Percentiles rank a stretch among this genome's conserved stretches.
Evolutionary conservation across 805 yeast genomes (phyloP).

Genomic region (Metschnikowia proteae): DNA sequence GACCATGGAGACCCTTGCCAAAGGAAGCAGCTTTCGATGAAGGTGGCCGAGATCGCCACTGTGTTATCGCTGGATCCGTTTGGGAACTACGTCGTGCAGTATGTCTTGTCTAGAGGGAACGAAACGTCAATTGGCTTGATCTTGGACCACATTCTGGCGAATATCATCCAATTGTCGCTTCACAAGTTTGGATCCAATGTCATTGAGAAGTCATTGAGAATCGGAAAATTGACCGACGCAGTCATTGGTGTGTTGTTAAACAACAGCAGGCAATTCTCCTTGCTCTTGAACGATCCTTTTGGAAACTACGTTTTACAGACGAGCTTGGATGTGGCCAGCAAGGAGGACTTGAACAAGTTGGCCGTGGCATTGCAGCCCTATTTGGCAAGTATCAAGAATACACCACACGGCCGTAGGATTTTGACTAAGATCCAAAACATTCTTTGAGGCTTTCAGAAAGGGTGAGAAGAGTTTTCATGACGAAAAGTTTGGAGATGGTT

Average conservation of each 20-base stretch:
- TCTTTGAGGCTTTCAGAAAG: constrained; percentile 2
- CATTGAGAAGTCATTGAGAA: constrained; percentile 53
- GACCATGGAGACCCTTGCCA: constrained; percentile 80
- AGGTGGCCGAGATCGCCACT: constrained; percentile 66
- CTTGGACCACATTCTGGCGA: constrained; percentile 33
- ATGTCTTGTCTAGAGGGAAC: constrained; percentile 60
- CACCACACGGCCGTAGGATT: constrained; percentile 96
- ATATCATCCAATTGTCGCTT: constrained; percentile 45
- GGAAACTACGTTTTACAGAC: constrained; percentile 61
- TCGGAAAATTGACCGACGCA: constrained; percentile 42
- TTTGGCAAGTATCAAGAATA: constrained; percentile 72
- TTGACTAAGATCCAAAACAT: constrained; percentile 54
- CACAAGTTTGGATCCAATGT: constrained; percentile 62
- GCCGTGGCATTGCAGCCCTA: constrained; percentile 66
- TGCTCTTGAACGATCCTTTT: constrained; percentile 52
- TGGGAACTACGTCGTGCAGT: constrained; percentile 96
- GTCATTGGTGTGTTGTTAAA: constrained; percentile 43
- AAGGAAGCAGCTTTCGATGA: constrained; percentile 59
- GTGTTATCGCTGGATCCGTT: constrained; percentile 83
- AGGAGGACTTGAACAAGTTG: constrained; percentile 49
- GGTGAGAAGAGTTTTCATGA: not conserved
- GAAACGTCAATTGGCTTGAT: constrained; percentile 30
- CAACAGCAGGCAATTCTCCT: constrained; percentile 32
- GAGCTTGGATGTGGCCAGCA: constrained; percentile 52
- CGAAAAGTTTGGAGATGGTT: not conserved